Conservation (phyloP, 495 filamentous ascomycete genomes). For the Aspergillus funiculosus region DNA sequence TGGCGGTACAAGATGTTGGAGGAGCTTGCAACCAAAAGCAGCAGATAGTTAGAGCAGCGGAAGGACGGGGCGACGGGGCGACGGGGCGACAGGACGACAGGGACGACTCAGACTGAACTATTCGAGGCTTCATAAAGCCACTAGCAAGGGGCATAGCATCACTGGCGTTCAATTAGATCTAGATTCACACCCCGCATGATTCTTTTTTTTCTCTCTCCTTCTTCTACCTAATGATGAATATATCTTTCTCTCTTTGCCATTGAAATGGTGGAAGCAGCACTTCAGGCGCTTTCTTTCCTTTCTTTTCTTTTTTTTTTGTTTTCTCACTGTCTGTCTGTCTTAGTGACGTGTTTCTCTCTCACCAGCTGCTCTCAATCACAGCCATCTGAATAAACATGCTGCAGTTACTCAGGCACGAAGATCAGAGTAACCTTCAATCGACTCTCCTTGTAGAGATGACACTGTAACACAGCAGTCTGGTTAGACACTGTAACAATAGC, state of each 20-base stretch:
- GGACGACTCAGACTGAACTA: too few relatives aligned
- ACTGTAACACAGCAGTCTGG: slow-evolving; percentile 7
- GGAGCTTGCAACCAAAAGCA: slow-evolving; percentile 27
- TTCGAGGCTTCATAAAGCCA: slow-evolving; percentile 8
- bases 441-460: slow-evolving; percentile 3
- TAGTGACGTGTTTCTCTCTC: not conserved
- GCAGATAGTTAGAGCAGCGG: slow-evolving; percentile 4
- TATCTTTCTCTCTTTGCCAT: not conserved
- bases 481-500: slow-evolving; percentile 24
- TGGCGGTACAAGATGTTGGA: slow-evolving; percentile 38
- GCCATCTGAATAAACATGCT: not conserved
- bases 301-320: slow-evolving; percentile 3
- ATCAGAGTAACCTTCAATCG: slow-evolving; percentile 5
- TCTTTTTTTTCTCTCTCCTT: slow-evolving; percentile 7
- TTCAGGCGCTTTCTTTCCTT: not conserved
- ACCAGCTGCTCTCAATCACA: not conserved
- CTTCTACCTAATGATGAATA: not conserved
- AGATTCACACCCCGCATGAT: slow-evolving; percentile 12
- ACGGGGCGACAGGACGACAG: slow-evolving; percentile 6
- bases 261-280: too few relatives aligned
- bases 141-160: slow-evolving; percentile 21
- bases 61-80: slow-evolving; percentile 5
- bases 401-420: slow-evolving; percentile 5
- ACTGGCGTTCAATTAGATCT: slow-evolving; percentile 29
- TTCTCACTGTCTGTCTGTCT: slow-evolving; percentile 5